Percentiles rank a stretch among this genome's conserved stretches.
These are phyloP conservation scores for Phialocephala subalpina DNA, from an alignment of 2,329 filamentous ascomycete genomes.

Conservation along the genomic window DNA sequence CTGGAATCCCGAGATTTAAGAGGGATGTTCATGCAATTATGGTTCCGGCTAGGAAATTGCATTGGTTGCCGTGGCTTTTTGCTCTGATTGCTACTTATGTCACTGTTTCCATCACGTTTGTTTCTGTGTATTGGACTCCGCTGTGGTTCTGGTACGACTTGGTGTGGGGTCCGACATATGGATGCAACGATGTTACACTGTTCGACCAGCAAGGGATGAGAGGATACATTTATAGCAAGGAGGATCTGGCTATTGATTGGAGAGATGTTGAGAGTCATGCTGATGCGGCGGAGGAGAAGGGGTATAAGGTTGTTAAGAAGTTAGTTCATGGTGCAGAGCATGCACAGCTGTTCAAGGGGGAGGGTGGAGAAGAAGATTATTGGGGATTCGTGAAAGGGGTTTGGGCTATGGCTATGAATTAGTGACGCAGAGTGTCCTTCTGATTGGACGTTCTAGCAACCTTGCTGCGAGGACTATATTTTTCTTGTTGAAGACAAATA, in stretches of 20 bases:
- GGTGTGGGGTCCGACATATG: slow-evolving; percentile 36
- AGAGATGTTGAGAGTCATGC: slow-evolving; percentile 36
- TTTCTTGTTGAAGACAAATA: too few relatives aligned
- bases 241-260: slow-evolving; percentile 38
- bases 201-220: slow-evolving; percentile 26
- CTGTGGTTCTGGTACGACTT: slow-evolving; percentile 37
- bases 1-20: slow-evolving; percentile 39
- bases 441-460: too few relatives aligned
- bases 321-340: slow-evolving; percentile 36
- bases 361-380: slow-evolving; percentile 38
- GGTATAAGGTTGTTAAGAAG: slow-evolving; percentile 35
- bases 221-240: slow-evolving; percentile 41
- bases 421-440: neutral
- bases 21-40: slow-evolving; percentile 37
- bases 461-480: too few relatives aligned
- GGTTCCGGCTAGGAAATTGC: slow-evolving; percentile 23
- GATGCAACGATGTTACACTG: slow-evolving; percentile 30
- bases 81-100: slow-evolving; percentile 20
- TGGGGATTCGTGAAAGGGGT: slow-evolving; percentile 37
- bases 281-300: slow-evolving; percentile 28
- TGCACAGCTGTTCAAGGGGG: slow-evolving; percentile 38
- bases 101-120: slow-evolving; percentile 26
- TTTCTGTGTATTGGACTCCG: slow-evolving; percentile 38
- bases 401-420: slow-evolving; percentile 25
- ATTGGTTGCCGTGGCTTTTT: slow-evolving; percentile 32